Evolutionary conservation across 108 stramenopile species (phyloP), one percentile per base, ranked within the genome.

Genomic region (Craspedostauros australis): DNA sequence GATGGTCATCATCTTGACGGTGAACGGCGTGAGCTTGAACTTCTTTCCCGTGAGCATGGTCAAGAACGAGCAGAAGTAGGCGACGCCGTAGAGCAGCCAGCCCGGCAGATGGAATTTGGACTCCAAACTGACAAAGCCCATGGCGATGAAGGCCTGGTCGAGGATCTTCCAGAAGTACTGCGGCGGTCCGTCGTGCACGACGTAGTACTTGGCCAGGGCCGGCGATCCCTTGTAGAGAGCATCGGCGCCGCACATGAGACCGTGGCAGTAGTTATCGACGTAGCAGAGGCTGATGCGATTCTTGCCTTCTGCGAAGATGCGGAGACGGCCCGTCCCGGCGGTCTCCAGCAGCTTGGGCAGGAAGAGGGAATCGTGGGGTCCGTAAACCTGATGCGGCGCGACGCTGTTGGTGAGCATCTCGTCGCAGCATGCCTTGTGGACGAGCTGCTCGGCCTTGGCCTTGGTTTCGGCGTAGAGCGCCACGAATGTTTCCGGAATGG

Each of bases 251-350:
- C 94, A 75, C 27, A 97, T 90, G 12, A 99, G 55, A 15, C 96
- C 98, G 60, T 97, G 96, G 46, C 90, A 93, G 65, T 99, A 99
- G 64, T 97, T 99, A 64, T 99, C 98, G 18, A 95, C 93, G 53
- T 97, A 89, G 30, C 85, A 88, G 63, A 99, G 82, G 52, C 91
- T 88, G 41, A 95, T 92, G 24, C 70, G 69, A 60, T 94, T 96
- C 19, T 78, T 46, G 3, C 98, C 98, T 14, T 77, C 54, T 25
- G 96, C 98, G 70, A 99, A 96, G 46, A 99, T 76, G 5, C 96
- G 70, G 16, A 99, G 66, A 40, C 80, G 74, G 0, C 92, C 95
- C 43, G 52, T 76, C 16, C 93, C 87, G 15, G 88, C 80, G 6
- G 91, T 80, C 63, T 92, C 91, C 39, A 99, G 55, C 4, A 98